Evolutionary conservation across 1,284 basidiomycete genomes (phyloP), one percentile per base, ranked within the genome.

Genomic region (Naganishia liquefaciens): DNA sequence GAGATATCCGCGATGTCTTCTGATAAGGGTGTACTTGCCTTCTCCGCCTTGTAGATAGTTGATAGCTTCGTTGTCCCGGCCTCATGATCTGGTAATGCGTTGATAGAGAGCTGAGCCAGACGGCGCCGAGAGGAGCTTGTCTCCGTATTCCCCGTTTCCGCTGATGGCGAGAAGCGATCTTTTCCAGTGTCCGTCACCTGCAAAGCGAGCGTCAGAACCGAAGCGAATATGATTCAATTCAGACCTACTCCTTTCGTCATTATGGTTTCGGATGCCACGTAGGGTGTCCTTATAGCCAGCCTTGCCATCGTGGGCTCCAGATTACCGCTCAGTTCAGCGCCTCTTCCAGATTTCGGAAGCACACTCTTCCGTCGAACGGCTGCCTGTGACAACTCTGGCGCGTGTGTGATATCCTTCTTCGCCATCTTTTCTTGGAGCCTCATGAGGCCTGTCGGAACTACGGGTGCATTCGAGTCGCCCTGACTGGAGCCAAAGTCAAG

Each of bases 331-430:
- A 44, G 17, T 17, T 44, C 39, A 19, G 51, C 57, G 42, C 44
- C 62, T 37, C 57, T 64, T 13, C 62, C 61, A 4, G 63, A 65
- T 46, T 60, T 68, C 7, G 67, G 63, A 40, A 65, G 54, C 28
- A 68, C 63, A 50, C 63, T 65, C 44, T 68, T 68, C 17, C 67
- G 33, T 47, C 66, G 53, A 33, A 67, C 63, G 10, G 55, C 54
- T n/a, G 60, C 50, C 30, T 52, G 51, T 10, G 50, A 43, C 49
- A 54, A 52, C 40, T 52, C 30, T 11, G 40, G 25, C 15, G 49
- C 25, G 21, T 33, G 33, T 25, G 25, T 42, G 19, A 43, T 23
- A 44, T 64, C 63, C 13, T 57, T 55, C 21, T 50, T 58, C 7
- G 44, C 52, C 49, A 58, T 30, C 42, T 54, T 54, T 25, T 44